Evolutionary conservation across 116 monocot species (phyloP).

Genomic region (Trichopus zeylanicus): DNA sequence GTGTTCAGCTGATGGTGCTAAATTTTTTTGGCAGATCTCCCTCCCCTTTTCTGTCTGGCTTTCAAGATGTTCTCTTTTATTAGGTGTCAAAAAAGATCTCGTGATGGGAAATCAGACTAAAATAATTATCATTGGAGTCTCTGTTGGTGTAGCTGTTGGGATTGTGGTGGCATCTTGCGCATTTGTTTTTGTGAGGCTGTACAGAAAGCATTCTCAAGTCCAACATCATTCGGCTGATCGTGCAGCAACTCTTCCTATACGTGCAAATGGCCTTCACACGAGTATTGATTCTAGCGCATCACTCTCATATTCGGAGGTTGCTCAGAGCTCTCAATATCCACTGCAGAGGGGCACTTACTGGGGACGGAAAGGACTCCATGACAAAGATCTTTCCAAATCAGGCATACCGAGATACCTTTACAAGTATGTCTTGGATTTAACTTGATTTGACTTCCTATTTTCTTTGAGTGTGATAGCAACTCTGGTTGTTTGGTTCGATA

Average conservation of each 20-base stretch:
- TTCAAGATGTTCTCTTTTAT: slow-evolving; percentile 27
- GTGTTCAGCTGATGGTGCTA: background rate
- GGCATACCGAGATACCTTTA: slow-evolving; percentile 74
- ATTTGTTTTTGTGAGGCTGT: slow-evolving; percentile 44
- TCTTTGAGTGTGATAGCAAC: background rate
- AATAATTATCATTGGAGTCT: slow-evolving; percentile 45
- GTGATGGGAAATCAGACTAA: slow-evolving; percentile 29
- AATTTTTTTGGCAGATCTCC: slow-evolving; percentile 17
- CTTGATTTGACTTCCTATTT: slow-evolving; percentile 1
- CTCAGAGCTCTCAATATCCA: slow-evolving; percentile 6
- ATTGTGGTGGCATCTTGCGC: slow-evolving; percentile 43
- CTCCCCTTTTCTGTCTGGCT: slow-evolving; percentile 15
- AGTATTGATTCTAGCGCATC: slow-evolving; percentile 61
- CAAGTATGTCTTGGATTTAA: slow-evolving; percentile 43
- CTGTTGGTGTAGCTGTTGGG: slow-evolving; percentile 52
- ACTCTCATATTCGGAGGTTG: slow-evolving; percentile 36
- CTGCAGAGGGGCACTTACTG: slow-evolving; percentile 25
- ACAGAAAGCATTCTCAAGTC: slow-evolving; percentile 23
- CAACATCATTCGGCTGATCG: slow-evolving; percentile 16
- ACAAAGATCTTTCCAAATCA: slow-evolving; percentile 40
- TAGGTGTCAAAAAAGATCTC: slow-evolving; percentile 14
- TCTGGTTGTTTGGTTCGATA: too few species aligned
- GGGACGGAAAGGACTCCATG: slow-evolving; percentile 28
- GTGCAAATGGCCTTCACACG: slow-evolving; percentile 38
- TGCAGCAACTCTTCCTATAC: slow-evolving; percentile 42